Base-by-base conservation (phyloP, 768 basidiomycete species). In the Rhodocollybia butyracea region DNA sequence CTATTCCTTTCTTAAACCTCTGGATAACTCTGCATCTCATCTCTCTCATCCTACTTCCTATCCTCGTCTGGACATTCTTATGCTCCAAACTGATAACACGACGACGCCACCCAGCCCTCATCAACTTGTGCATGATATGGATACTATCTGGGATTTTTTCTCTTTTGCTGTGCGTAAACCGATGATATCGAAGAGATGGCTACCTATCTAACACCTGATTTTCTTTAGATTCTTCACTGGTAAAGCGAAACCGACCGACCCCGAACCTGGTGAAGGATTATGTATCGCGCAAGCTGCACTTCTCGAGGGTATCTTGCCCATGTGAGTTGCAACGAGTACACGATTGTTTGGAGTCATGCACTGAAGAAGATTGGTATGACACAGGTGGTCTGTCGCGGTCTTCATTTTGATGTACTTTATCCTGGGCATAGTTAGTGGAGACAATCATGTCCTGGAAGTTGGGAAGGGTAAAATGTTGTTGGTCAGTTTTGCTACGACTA, bases 51-150 rank as follows among this genome's bases (percentile, higher is more conserved):
- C 62, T 78, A 15, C 67, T 79, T 12, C 74, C 75, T 6, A 55
- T 79, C 45, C 71, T 82, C 45, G 68, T 78, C 39, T 60, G 63
- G 22, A 80, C 77, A 2, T 76, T 80, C 60, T 50, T 80, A 5
- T 63, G 78, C 40, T 72, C 76, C 7, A 71, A 64, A 46, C n/a
- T n/a, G n/a, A n/a, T n/a, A 63, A 66, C 3, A 71, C 67, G 17
- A 47, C 60, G 1, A 68, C 70, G 76, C 41, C 77, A 77, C 58
- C 73, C 74, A 1, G 72, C 73, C 2, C 63, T 82, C 38, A 65
- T 81, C 41, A 80, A 78, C 51, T 64, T 79, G 3, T 78, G 75
- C 58, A 68, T 76, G 24, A 76, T 75, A 10, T 79, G 77, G 76
- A 76, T 79, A 17, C 60, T 80, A 19, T 73, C 76, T 3, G 76